A percentile compares a stretch with the other conserved stretches of the same genome.
Evolutionary conservation across 2,329 filamentous ascomycete species (phyloP).

Genomic region (Neofusicoccum laricinum): DNA sequence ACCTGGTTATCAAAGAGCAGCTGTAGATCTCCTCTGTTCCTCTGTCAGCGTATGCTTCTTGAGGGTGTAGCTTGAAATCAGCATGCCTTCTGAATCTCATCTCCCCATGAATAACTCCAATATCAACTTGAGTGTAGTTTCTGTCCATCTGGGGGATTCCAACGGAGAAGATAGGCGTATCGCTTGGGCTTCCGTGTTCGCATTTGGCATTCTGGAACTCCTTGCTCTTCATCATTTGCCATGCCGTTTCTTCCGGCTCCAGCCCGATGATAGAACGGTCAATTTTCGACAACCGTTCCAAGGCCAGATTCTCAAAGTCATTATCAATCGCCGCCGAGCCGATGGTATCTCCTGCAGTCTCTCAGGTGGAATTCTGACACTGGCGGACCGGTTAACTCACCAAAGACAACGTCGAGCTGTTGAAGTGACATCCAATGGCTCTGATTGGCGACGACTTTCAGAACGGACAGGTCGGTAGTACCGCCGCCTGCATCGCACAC

Average conservation of each 20-base stretch:
- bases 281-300: slow-evolving; percentile 28
- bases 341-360: slow-evolving; percentile 33
- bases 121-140: slow-evolving; percentile 30
- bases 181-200: slow-evolving; percentile 37
- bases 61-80: too few relatives aligned
- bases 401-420: slow-evolving; percentile 38
- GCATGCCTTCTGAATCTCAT: slow-evolving; percentile 31
- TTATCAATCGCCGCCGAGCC: slow-evolving; percentile 41
- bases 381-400: not conserved
- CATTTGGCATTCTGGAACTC: slow-evolving; percentile 43
- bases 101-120: slow-evolving; percentile 32
- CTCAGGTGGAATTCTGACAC: not conserved
- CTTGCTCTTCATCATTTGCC: slow-evolving; percentile 40
- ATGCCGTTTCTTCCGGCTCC: slow-evolving; percentile 34
- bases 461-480: slow-evolving; percentile 42
- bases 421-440: slow-evolving; percentile 28
- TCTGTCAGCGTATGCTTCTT: not conserved
- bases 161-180: slow-evolving; percentile 35
- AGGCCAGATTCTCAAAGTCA: slow-evolving; percentile 37
- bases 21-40: slow-evolving; percentile 28
- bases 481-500: slow-evolving; percentile 53
- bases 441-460: slow-evolving; percentile 31
- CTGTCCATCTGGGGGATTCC: slow-evolving; percentile 32
- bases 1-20: slow-evolving; percentile 37
- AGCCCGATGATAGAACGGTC: slow-evolving; percentile 28